Conservation (phyloP, 2,329 filamentous ascomycete species). For the Ophiostoma fasciatum region DNA sequence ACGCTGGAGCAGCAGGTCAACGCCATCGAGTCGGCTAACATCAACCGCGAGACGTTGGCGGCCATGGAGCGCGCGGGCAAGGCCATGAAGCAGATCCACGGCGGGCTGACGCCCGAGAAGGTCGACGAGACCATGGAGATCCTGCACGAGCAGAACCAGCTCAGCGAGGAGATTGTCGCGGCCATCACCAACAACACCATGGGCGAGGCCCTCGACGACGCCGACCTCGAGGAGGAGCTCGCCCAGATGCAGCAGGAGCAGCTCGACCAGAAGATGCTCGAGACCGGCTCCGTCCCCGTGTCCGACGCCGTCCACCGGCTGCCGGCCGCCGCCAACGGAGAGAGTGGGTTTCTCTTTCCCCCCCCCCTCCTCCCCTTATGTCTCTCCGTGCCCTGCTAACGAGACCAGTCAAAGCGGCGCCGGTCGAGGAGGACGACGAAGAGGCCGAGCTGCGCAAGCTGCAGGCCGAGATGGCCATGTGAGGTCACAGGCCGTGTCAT, state of each 20-base stretch:
- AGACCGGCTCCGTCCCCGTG: slow-evolving; percentile 73
- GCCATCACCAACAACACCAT: slow-evolving; percentile 62
- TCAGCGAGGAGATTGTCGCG: slow-evolving; percentile 83
- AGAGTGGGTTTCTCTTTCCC: slow-evolving; percentile 48
- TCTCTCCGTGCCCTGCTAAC: slow-evolving; percentile 9
- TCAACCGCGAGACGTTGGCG: slow-evolving; percentile 89
- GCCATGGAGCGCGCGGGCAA: slow-evolving; percentile 85
- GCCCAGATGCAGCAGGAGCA: slow-evolving; percentile 80
- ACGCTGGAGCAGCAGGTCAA: slow-evolving; percentile 94
- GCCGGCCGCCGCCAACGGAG: slow-evolving; percentile 58
- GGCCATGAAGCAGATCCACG: slow-evolving; percentile 90
- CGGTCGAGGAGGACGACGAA: slow-evolving; percentile 68
- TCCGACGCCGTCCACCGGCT: slow-evolving; percentile 62
- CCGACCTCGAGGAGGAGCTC: slow-evolving; percentile 73
- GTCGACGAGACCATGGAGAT: slow-evolving; percentile 93
- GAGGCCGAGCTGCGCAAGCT: slow-evolving; percentile 87
- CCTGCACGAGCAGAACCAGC: slow-evolving; percentile 78
- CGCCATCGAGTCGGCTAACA: slow-evolving; percentile 93
- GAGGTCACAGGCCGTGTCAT: slow-evolving; percentile 13
- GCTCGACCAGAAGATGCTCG: slow-evolving; percentile 86
- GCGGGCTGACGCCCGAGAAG: slow-evolving; percentile 79
- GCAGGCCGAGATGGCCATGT: slow-evolving; percentile 97
- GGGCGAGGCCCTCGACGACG: slow-evolving; percentile 64
- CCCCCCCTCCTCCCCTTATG: background rate
- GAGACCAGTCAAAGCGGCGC: slow-evolving; percentile 34